Evolutionary conservation across 768 basidiomycete genomes (phyloP), one percentile per base, ranked within the genome.

Genomic region (Imleria badia): DNA sequence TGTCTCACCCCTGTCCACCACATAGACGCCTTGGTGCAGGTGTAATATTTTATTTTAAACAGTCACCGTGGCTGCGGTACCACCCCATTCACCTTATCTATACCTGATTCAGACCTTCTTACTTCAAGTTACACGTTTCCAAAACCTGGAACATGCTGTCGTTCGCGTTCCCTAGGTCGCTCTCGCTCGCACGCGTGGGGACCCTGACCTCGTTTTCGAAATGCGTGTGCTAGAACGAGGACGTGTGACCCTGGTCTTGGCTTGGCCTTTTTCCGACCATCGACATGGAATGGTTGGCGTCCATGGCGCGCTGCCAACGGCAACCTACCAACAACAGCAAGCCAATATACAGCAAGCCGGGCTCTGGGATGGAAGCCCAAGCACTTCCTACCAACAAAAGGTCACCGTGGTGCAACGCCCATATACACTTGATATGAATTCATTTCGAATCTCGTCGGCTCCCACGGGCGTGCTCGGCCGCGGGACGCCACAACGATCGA

Each of bases 171-270:
- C 43, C 42, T 46, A 17, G 41, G 30, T n/a, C 26, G n/a, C 52
- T 23, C 45, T 43, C 44, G 35, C 57, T 62, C 61, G 57, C 61
- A 60, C 61, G 51, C 20, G 10, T 15, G 10, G 12, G 30, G 47
- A 40, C 61, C 61, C 61, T 62, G 61, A 12, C 57, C 61, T 59
- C 52, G 45, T n/a, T 61, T 61, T 22, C 39, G 14, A 34, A 45
- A 20, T 3, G 38, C 26, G 29, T 58, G 53, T 44, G 17, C 39
- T 43, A 45, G n/a, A 42, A 51, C 5, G 35, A n/a, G 30, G 35
- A n/a, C 40, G 46, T 58, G 48, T 12, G 41, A 38, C 56, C 56
- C 45, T 62, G 2, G 19, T 14, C 30, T 45, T 13, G 36, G 13
- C 19, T 31, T 58, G 52, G 19, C 30, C 44, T 19, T 35, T 29